Conservation (phyloP, 1,284 basidiomycete species). For the Naganishia albida region DNA sequence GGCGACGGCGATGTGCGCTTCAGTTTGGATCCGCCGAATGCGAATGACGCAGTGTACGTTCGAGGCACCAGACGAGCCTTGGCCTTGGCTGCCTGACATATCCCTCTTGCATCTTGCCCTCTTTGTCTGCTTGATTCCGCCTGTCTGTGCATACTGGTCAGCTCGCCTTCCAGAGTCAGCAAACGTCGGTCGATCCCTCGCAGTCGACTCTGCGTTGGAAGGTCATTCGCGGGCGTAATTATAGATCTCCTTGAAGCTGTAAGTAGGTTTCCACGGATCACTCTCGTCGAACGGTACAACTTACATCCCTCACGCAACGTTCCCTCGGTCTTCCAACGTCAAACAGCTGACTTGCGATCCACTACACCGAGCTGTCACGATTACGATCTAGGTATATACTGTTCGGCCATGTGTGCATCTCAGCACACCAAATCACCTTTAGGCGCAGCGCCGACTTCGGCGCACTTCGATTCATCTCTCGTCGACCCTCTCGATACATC, state of each 20-base stretch:
- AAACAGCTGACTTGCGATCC: neutral
- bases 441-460: neutral
- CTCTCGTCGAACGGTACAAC: neutral
- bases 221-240: too few relatives aligned
- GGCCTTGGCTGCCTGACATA: too few relatives aligned
- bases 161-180: neutral
- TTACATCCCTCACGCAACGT: neutral
- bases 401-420: neutral
- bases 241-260: neutral
- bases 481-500: constrained; percentile 22
- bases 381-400: constrained; percentile 9
- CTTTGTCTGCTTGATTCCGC: constrained; percentile 1
- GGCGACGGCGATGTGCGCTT: too few relatives aligned
- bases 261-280: neutral
- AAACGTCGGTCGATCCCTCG: neutral
- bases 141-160: neutral
- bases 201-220: too few relatives aligned
- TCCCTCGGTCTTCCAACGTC: neutral
- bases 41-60: too few relatives aligned
- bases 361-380: neutral
- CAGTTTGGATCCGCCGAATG: too few relatives aligned
- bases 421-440: neutral
- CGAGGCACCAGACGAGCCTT: too few relatives aligned
- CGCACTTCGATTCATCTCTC: neutral
- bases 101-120: too few relatives aligned